A percentile compares a stretch with the other conserved stretches of the same genome.
Evolutionary conservation across 2,329 filamentous ascomycete genomes (phyloP).

Genomic region (Exophiala aquamarina): DNA sequence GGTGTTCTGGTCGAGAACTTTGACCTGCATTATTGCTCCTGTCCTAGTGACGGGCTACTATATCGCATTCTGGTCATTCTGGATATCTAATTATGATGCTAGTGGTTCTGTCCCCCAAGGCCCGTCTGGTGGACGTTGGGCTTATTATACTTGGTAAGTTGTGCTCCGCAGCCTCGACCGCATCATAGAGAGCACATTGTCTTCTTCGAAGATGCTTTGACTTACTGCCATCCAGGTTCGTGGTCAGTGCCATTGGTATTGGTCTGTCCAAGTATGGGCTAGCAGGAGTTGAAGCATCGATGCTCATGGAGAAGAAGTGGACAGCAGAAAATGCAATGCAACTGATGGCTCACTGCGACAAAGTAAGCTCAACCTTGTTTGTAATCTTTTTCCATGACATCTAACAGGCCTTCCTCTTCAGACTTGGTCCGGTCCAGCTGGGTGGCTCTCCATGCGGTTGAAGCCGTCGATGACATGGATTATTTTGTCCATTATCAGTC

Average conservation of each 20-base stretch:
- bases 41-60: conserved; percentile 3
- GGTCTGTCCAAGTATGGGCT: conserved; percentile 5
- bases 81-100: conserved; percentile 1
- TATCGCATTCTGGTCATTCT: background rate
- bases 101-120: background rate
- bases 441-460: conserved; percentile 1
- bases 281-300: conserved; percentile 3
- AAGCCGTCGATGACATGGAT: conserved; percentile 1
- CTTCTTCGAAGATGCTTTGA: background rate
- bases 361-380: background rate
- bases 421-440: conserved; percentile 6
- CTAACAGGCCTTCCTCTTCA: background rate
- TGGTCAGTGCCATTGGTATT: conserved; percentile 3
- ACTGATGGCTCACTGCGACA: conserved; percentile 5
- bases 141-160: conserved; percentile 6
- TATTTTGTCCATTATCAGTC: background rate
- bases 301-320: conserved; percentile 4
- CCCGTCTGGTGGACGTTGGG: conserved; percentile 1
- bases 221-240: background rate
- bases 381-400: too few relatives aligned
- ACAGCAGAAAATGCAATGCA: conserved; percentile 5
- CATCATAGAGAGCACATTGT: too few relatives aligned
- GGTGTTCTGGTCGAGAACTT: conserved; percentile 1
- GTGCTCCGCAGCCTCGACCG: too few relatives aligned
- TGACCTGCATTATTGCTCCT: conserved; percentile 5